Evolutionary conservation across 2,329 filamentous ascomycete species (phyloP).

Genomic region (Nemania serpens): DNA sequence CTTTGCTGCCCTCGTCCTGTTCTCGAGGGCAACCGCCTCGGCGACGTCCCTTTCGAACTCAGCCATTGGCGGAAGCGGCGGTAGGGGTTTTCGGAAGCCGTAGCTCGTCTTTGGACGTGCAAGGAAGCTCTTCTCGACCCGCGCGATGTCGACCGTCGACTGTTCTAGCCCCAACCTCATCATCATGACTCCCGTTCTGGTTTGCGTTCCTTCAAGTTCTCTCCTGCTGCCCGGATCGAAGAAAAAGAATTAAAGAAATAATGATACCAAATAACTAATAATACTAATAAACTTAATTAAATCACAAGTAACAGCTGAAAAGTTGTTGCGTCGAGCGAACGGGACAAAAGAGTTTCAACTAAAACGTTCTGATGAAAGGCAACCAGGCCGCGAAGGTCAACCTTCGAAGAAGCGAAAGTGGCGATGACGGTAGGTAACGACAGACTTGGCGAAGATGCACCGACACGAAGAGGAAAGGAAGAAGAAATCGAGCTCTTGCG

Average conservation of each 20-base stretch:
- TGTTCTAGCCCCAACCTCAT: conserved; percentile 28
- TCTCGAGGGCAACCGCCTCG: conserved; percentile 9
- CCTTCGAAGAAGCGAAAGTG: conserved; percentile 34
- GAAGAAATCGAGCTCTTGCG: conserved; percentile 6
- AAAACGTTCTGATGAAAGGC: conserved; percentile 26
- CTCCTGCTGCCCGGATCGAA: conserved; percentile 1
- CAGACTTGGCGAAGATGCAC: conserved; percentile 9
- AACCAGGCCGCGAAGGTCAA: conserved; percentile 40
- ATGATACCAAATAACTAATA: no score
- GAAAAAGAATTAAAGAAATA: neutral
- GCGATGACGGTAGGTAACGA: conserved; percentile 21
- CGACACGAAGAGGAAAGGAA: conserved; percentile 2
- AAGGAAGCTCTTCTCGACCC: conserved; percentile 33
- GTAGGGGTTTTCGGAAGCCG: conserved; percentile 35
- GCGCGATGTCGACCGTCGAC: conserved; percentile 33
- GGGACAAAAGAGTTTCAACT: neutral
- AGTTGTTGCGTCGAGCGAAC: conserved; percentile 12
- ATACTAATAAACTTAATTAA: neutral
- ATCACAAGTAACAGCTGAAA: neutral
- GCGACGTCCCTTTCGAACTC: conserved; percentile 26
- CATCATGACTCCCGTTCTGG: conserved; percentile 25
- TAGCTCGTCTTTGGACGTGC: conserved; percentile 26
- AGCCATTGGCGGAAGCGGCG: conserved; percentile 35
- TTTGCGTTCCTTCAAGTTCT: neutral
- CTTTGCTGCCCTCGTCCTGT: conserved; percentile 2